Conservation (phyloP, 176 grass and related monocot genomes). For the Alopecurus myosuroides region DNA sequence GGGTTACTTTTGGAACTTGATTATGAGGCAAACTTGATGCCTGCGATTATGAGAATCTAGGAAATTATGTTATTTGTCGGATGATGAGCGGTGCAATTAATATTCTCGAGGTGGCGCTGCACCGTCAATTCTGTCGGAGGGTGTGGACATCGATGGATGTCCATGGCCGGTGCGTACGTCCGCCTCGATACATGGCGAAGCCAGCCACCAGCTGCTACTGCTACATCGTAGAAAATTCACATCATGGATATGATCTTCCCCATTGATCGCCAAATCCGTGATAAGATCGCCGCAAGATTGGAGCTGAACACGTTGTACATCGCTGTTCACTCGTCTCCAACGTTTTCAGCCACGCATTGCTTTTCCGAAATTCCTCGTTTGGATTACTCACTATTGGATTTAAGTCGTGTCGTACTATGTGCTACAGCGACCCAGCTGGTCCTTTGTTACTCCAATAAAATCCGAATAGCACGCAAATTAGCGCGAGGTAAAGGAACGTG, state of each 20-base stretch:
- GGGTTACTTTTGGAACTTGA: too few relatives aligned
- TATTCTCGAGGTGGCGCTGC: background rate
- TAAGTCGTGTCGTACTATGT: background rate
- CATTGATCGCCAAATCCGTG: background rate
- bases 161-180: background rate
- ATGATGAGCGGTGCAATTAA: too few relatives aligned
- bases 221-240: background rate
- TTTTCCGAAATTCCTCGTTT: background rate
- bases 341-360: too few relatives aligned
- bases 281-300: background rate
- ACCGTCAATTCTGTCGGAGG: background rate
- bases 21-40: too few relatives aligned
- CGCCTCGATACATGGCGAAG: background rate
- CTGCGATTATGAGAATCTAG: too few relatives aligned
- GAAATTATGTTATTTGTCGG: too few relatives aligned
- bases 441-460: background rate
- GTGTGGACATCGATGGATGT: background rate
- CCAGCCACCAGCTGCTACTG: background rate
- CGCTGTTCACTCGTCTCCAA: too few relatives aligned
- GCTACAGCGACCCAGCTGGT: background rate
- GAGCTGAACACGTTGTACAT: background rate
- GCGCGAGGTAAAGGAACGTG: background rate
- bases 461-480: background rate
- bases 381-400: background rate
- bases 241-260: background rate